These are phyloP conservation scores for Fusarium pininemorale DNA, from an alignment of 2,329 filamentous ascomycete genomes.

Conservation along the genomic window DNA sequence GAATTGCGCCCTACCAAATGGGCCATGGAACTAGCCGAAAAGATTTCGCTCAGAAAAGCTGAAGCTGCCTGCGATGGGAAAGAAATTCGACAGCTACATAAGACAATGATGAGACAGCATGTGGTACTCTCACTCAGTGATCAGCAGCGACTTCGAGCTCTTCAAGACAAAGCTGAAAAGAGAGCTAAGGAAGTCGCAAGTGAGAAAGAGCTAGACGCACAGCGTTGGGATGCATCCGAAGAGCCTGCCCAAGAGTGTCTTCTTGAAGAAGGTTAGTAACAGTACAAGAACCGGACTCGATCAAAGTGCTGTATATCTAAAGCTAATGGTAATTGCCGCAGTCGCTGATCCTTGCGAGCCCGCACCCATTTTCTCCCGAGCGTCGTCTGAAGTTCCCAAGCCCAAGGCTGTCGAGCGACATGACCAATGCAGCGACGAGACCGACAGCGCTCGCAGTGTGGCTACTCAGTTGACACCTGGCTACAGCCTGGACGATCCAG, in stretches of 20 bases:
- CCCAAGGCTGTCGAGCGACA: neutral
- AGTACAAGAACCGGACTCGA: no score
- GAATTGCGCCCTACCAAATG: neutral
- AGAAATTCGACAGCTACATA: neutral
- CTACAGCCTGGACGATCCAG: neutral
- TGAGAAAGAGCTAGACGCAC: neutral
- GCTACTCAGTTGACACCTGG: neutral
- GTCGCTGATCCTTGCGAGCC: no score
- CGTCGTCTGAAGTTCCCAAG: neutral
- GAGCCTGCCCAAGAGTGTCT: neutral
- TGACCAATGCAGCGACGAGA: no score
- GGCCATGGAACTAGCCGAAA: neutral
- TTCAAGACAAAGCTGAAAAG: neutral
- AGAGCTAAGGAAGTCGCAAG: neutral
- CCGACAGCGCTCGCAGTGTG: accelerated
- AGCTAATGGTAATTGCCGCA: neutral
- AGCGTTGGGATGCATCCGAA: neutral
- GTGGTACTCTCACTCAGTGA: no score
- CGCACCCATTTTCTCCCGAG: no score
- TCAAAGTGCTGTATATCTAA: neutral
- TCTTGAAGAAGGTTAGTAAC: neutral
- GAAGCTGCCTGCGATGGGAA: neutral
- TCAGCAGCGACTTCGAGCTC: neutral
- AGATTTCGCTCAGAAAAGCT: neutral
- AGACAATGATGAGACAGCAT: neutral